Percentiles rank a stretch among this genome's conserved stretches.
Evolutionary conservation across 768 basidiomycete species (phyloP).

Genomic region (Chalciporus piperatus): DNA sequence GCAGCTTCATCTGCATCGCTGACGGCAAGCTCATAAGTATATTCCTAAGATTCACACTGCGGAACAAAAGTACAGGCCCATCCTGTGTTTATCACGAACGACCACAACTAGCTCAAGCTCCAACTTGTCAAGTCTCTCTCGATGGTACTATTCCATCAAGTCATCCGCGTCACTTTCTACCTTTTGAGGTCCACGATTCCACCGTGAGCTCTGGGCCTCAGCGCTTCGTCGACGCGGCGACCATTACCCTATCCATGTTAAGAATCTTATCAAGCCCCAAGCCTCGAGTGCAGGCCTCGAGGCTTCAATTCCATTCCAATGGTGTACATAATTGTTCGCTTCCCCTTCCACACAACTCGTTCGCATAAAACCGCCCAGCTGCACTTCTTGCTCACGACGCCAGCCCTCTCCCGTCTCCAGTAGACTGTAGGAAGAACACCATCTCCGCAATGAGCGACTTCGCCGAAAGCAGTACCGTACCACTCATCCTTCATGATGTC

Average conservation of each 20-base stretch:
- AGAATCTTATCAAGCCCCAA: background rate
- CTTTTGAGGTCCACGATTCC: no score
- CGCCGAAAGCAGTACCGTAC: background rate
- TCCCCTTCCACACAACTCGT: background rate
- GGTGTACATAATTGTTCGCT: slow-evolving; percentile 4
- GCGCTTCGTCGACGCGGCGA: no score
- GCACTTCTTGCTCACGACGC: background rate
- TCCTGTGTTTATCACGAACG: no score
- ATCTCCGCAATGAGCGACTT: slow-evolving; percentile 5
- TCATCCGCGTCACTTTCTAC: no score
- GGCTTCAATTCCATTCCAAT: background rate
- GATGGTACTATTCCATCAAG: no score
- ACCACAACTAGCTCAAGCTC: no score
- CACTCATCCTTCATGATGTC: background rate
- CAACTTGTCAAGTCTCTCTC: no score
- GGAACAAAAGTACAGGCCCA: no score
- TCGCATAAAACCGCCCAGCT: background rate
- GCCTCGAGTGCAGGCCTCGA: slow-evolving; percentile 4
- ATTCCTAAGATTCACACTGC: no score
- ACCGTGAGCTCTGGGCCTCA: no score
- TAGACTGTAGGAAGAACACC: background rate
- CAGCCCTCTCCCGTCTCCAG: background rate
- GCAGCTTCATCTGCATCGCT: no score
- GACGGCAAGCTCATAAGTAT: no score
- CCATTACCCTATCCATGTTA: background rate